Conservation (phyloP, 2,329 filamentous ascomycete species). For the Geosmithia flava region DNA sequence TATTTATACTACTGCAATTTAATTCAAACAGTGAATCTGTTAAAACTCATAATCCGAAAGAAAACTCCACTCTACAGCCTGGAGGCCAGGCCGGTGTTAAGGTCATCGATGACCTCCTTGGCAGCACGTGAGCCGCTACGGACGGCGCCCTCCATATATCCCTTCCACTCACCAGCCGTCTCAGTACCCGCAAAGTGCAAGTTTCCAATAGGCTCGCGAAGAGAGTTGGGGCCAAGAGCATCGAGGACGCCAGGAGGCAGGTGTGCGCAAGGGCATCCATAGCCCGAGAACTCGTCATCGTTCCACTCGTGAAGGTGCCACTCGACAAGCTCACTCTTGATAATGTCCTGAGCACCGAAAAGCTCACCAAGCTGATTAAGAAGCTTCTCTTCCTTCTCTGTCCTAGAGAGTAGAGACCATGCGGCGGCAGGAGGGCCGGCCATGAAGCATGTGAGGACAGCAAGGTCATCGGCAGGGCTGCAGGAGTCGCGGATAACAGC, state of each 20-base stretch:
- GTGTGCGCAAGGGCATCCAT: slow-evolving; percentile 24
- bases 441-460: slow-evolving; percentile 27
- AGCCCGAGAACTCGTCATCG: slow-evolving; percentile 21
- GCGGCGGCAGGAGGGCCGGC: slow-evolving; percentile 17
- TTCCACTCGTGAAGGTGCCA: slow-evolving; percentile 22
- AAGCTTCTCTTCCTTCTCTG: slow-evolving; percentile 9
- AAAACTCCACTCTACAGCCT: too few species aligned
- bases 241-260: slow-evolving; percentile 24
- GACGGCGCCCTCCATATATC: slow-evolving; percentile 39
- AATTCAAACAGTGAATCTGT: too few species aligned
- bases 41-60: too few species aligned
- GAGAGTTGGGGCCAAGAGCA: slow-evolving; percentile 13
- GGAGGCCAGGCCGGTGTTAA: background rate
- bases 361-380: slow-evolving; percentile 13
- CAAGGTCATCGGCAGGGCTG: slow-evolving; percentile 12
- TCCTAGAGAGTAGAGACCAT: slow-evolving; percentile 13
- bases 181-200: slow-evolving; percentile 38
- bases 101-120: background rate
- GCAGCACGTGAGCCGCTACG: slow-evolving; percentile 5
- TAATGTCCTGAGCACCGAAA: slow-evolving; percentile 6
- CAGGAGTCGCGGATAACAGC: slow-evolving; percentile 30
- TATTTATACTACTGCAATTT: too few species aligned
- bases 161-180: slow-evolving; percentile 32
- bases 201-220: slow-evolving; percentile 21
- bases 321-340: slow-evolving; percentile 13